Evolutionary conservation across 805 yeast genomes (phyloP).

Genomic region (Candida methanosorbosa): DNA sequence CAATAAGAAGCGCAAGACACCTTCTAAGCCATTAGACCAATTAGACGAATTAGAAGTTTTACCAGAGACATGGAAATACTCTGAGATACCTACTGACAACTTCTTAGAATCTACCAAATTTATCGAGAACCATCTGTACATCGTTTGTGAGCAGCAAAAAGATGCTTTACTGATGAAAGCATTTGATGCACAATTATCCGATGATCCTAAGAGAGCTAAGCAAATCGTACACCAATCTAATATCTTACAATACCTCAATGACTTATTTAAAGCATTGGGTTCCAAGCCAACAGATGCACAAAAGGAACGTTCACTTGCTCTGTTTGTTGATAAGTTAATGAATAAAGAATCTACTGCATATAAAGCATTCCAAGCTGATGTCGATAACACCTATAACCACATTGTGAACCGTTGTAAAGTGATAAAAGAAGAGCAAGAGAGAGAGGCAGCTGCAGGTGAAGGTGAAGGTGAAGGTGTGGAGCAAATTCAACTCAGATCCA

Average conservation of each 20-base stretch:
- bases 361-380: slow-evolving; percentile 64
- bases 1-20: slow-evolving; percentile 10
- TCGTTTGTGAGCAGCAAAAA: slow-evolving; percentile 76
- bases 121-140: slow-evolving; percentile 51
- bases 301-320: slow-evolving; percentile 37
- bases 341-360: slow-evolving; percentile 52
- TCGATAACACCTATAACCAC: slow-evolving; percentile 65
- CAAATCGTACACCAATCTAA: slow-evolving; percentile 75
- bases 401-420: slow-evolving; percentile 67
- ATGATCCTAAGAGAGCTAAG: slow-evolving; percentile 43
- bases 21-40: slow-evolving; percentile 24
- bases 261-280: slow-evolving; percentile 20
- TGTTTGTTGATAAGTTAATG: slow-evolving; percentile 59
- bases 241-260: slow-evolving; percentile 54
- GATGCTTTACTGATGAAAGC: slow-evolving; percentile 92
- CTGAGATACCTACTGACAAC: slow-evolving; percentile 43
- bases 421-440: slow-evolving; percentile 41
- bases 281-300: slow-evolving; percentile 9
- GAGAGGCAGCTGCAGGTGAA: slow-evolving; percentile 20
- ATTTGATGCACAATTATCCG: slow-evolving; percentile 70
- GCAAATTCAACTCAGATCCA: slow-evolving; percentile 77
- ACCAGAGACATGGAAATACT: slow-evolving; percentile 59
- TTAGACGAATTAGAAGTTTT: slow-evolving; percentile 46
- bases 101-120: slow-evolving; percentile 41
- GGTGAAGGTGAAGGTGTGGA: slow-evolving; percentile 53